phyloP scores from a whole-genome alignment of 1,284 basidiomycete genomes.

The Tilletia caries region DNA sequence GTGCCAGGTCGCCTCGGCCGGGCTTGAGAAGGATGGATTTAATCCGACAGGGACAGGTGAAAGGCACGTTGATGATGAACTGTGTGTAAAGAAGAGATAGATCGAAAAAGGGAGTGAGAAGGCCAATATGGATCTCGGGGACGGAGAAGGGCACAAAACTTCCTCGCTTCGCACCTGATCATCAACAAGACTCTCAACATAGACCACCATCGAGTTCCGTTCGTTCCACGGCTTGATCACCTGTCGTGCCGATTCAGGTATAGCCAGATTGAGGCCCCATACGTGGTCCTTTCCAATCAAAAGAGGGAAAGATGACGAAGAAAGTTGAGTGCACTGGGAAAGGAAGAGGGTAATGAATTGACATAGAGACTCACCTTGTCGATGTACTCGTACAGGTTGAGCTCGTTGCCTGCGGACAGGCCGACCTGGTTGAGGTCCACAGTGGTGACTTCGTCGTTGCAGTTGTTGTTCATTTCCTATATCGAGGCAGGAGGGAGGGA shows the following conservation, averaged over 20 bases:
- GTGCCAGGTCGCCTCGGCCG: slow-evolving; percentile 46
- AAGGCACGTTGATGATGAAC: slow-evolving; percentile 49
- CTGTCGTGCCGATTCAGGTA: slow-evolving; percentile 41
- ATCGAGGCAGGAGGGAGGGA: no score
- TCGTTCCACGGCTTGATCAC: slow-evolving; percentile 51
- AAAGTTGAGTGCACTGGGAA: no score
- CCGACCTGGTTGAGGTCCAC: slow-evolving; percentile 10
- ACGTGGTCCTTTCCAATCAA: slow-evolving; percentile 31
- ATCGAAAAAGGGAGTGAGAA: no score
- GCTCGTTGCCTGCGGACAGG: not conserved
- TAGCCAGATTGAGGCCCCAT: slow-evolving; percentile 45
- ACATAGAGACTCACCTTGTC: slow-evolving; percentile 20
- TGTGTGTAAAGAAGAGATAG: not conserved
- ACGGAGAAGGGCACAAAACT: no score
- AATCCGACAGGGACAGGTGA: slow-evolving; percentile 44
- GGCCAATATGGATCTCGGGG: no score
- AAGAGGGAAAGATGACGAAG: no score
- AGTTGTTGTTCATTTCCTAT: slow-evolving; percentile 5
- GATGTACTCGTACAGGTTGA: slow-evolving; percentile 44
- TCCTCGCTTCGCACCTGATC: slow-evolving; percentile 30
- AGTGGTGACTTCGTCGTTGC: slow-evolving; percentile 15
- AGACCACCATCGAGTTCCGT: slow-evolving; percentile 30
- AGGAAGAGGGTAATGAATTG: no score
- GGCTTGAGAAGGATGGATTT: slow-evolving; percentile 46
- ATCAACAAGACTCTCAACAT: slow-evolving; percentile 47